phyloP scores from a whole-genome alignment of 2,329 filamentous ascomycete species.

The Penicillium occitanis region DNA sequence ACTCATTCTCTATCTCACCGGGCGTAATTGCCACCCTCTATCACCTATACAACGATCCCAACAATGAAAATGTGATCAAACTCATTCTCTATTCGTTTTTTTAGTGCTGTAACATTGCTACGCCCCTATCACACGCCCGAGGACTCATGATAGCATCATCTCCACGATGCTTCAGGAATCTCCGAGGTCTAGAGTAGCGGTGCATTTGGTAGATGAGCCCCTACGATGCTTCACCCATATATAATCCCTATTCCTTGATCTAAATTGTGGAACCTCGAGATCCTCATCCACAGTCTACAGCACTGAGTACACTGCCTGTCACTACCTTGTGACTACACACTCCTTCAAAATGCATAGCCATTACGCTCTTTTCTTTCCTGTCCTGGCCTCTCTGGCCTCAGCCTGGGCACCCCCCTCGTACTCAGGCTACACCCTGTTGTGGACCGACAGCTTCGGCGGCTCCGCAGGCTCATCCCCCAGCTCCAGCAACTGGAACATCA shows the following conservation, averaged over 20 bases:
- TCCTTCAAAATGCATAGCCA: neutral
- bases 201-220: neutral
- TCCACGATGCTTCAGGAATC: neutral
- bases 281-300: neutral
- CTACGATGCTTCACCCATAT: neutral
- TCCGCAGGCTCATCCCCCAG: conserved; percentile 10
- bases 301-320: neutral
- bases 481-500: conserved; percentile 20
- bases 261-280: conserved; percentile 2
- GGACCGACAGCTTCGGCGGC: conserved; percentile 16
- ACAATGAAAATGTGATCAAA: neutral
- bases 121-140: conserved; percentile 2
- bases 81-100: neutral
- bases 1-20: neutral
- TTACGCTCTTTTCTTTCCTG: neutral
- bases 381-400: conserved; percentile 11
- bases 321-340: neutral
- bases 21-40: neutral
- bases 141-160: conserved; percentile 1
- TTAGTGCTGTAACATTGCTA: conserved; percentile 5
- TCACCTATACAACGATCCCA: neutral
- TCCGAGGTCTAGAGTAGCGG: neutral
- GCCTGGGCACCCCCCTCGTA: conserved; percentile 20
- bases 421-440: conserved; percentile 15
- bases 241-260: neutral